Evolutionary conservation across 106 monocot species (phyloP), one percentile per base, ranked within the genome.

Genomic region (Posidonia australis): DNA sequence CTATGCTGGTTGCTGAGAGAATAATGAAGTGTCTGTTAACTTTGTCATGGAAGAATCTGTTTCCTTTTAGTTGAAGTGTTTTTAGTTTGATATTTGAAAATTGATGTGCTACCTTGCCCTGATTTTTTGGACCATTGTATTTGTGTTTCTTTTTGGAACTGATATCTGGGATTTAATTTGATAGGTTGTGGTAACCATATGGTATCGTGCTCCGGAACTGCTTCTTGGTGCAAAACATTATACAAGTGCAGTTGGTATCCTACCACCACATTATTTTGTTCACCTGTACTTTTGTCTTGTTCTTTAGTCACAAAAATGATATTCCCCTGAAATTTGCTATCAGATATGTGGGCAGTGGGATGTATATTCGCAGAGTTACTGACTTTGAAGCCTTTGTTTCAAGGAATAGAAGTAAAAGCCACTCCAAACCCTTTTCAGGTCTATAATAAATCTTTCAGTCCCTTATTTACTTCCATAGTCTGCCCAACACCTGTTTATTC

Each of bases 291-390:
- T 58, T 27, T 29, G 28, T 17, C 12, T 3, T 49, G 3, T 16
- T 49, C 3, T 49, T 49, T 16, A 17, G 28, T 31, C 14, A 16
- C 12, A 9, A 29, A 43, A 42, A 5, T 42, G n/a, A 62, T 21
- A 42, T 10, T 19, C 20, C 22, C 42, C 62, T 67, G 64, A 75
- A 72, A 74, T 43, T 36, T 64, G 46, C 36, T 70, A 67, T 1
- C 70, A 98, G 96, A 98, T 79, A 98, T 87, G 82, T 98, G 96
- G 96, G 96, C 96, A 26, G 87, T 98, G 69, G 96, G 96, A 49
- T 98, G 96, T 58, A 98, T 98, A 71, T 98, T 98, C 80, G 87
- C 96, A 27, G 96, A 98, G 74, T 49, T 98, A 41, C 62, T 98
- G 54, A 98, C 87, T 41, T 78, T 98, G 25, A 98, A 91, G 70